Conservation (phyloP, 805 yeast genomes). For the Candida arabinofermentans region DNA sequence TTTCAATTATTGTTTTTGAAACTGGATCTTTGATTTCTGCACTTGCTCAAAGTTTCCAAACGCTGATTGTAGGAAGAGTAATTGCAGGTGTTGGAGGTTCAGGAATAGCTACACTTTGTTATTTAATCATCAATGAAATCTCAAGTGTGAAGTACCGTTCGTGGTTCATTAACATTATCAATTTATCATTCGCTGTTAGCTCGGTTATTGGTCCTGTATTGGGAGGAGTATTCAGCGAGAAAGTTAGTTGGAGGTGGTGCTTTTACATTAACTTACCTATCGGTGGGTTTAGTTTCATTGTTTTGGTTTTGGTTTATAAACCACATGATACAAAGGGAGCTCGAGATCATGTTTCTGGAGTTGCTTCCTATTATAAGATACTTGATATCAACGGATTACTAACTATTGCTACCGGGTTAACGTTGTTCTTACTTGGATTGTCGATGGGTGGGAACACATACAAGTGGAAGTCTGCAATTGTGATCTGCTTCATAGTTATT, state of each 20-base stretch:
- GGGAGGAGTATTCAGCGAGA: conserved; percentile 54
- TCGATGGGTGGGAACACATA: conserved; percentile 54
- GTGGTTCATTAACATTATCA: conserved; percentile 36
- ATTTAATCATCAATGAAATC: conserved; percentile 54
- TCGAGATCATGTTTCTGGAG: not conserved
- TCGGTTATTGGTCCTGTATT: conserved; percentile 59
- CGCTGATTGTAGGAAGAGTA: conserved; percentile 67
- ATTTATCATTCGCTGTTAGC: conserved; percentile 45
- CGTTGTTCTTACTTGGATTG: conserved; percentile 46
- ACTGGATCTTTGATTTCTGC: conserved; percentile 62
- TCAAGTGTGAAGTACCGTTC: conserved; percentile 41
- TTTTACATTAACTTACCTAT: conserved; percentile 67
- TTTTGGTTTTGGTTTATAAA: conserved; percentile 22
- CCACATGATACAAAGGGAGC: not conserved
- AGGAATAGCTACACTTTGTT: conserved; percentile 57
- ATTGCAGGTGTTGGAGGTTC: conserved; percentile 75
- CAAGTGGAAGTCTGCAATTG: conserved; percentile 54
- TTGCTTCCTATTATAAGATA: conserved; percentile 1
- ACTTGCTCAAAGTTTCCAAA: conserved; percentile 46
- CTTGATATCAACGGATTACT: conserved; percentile 27
- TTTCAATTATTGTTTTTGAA: conserved; percentile 51
- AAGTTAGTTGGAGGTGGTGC: conserved; percentile 72
- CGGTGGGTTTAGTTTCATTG: conserved; percentile 54
- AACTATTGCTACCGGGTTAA: conserved; percentile 41
- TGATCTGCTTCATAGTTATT: conserved; percentile 43